phyloP scores from a whole-genome alignment of 1,284 basidiomycete genomes.

The Microbotryum violaceum region DNA sequence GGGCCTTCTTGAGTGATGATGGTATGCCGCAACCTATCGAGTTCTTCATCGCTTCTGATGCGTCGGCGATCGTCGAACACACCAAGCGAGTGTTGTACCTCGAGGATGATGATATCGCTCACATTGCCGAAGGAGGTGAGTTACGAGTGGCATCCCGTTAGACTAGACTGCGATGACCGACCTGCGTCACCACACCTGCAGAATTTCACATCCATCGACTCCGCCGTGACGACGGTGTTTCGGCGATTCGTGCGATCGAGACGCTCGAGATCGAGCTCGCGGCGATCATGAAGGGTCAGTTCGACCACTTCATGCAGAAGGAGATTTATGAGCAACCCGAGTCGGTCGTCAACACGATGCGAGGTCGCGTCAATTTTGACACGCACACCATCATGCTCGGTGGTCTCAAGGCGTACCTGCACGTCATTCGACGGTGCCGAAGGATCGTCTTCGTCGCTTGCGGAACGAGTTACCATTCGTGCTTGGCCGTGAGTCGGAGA shows the following conservation, averaged over 20 bases:
- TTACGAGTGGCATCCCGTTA: not conserved
- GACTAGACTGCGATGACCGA: too few species aligned
- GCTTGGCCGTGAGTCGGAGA: constrained; percentile 56
- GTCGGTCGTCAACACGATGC: constrained; percentile 99
- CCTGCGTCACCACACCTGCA: constrained; percentile 13
- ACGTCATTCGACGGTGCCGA: constrained; percentile 88
- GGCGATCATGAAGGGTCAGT: constrained; percentile 99
- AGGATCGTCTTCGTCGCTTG: constrained; percentile 96
- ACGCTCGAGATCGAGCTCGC: constrained; percentile 98
- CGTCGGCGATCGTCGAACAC: constrained; percentile 93
- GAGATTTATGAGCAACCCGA: constrained; percentile 99
- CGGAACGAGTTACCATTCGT: constrained; percentile 96
- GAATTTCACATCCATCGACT: constrained; percentile 98
- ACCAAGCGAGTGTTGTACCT: constrained; percentile 98
- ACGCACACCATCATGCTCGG: constrained; percentile 84
- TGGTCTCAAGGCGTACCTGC: constrained; percentile 88
- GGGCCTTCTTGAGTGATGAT: constrained; percentile 90
- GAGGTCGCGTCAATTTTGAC: constrained; percentile 99
- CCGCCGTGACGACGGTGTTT: constrained; percentile 70
- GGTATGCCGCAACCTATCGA: constrained; percentile 98
- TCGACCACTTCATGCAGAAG: constrained; percentile 99
- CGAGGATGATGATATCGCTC: constrained; percentile 98
- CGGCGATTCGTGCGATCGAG: constrained; percentile 89
- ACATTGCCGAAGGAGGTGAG: constrained; percentile 75
- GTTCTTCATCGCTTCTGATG: constrained; percentile 98